Evolutionary conservation across 305 asterid genomes (phyloP).

Genomic region (Fraxinus sp.): DNA sequence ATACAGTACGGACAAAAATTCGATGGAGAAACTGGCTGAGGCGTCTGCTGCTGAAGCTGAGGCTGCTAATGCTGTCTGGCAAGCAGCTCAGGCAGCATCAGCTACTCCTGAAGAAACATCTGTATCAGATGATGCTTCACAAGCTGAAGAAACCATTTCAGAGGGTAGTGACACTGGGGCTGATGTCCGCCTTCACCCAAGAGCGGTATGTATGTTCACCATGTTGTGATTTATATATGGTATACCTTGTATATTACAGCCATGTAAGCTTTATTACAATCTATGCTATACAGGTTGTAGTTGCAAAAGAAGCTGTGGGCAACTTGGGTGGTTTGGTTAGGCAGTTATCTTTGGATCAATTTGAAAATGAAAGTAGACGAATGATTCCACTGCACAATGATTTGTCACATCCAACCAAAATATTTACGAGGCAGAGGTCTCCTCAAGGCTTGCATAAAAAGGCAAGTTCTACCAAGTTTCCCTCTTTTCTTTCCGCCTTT

Average conservation of each 20-base stretch:
- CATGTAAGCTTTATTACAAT: conserved; percentile 21
- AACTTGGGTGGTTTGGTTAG: conserved; percentile 98
- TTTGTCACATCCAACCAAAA: conserved; percentile 77
- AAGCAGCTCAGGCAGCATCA: conserved; percentile 68
- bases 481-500: not conserved
- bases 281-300: conserved; percentile 73
- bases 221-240: conserved; percentile 6
- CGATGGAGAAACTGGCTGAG: conserved; percentile 83
- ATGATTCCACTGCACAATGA: conserved; percentile 79
- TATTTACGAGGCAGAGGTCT: conserved; percentile 75
- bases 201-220: conserved; percentile 69
- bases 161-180: conserved; percentile 82
- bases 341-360: conserved; percentile 96
- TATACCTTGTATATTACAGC: conserved; percentile 6
- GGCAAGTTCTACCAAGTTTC: conserved; percentile 48
- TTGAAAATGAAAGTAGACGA: conserved; percentile 97
- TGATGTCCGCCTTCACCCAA: conserved; percentile 94
- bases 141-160: conserved; percentile 63
- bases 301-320: conserved; percentile 96
- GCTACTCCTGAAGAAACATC: conserved; percentile 72
- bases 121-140: conserved; percentile 71
- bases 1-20: conserved; percentile 69
- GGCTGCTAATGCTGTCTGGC: conserved; percentile 97
- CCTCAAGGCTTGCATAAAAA: conserved; percentile 99
- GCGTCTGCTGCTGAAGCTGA: conserved; percentile 99